Percentiles rank a stretch among this genome's conserved stretches.
These are phyloP conservation scores for Cryptosporidium canis DNA, from an alignment of 169 alveolate genomes.

Conservation along the genomic window DNA sequence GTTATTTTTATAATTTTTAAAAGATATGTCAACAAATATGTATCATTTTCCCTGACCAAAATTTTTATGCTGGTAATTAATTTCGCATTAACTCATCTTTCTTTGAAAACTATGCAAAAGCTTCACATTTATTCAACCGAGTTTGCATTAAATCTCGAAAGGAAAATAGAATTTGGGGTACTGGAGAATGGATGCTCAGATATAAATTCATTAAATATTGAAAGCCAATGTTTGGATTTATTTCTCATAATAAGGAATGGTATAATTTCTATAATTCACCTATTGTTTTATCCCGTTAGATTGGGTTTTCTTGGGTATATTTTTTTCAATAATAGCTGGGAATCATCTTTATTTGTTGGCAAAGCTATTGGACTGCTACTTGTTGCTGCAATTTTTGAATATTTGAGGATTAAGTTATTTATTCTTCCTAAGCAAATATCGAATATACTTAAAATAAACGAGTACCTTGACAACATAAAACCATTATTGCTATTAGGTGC, in stretches of 20 bases:
- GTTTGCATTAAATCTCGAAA: neutral
- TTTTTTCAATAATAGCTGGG: neutral
- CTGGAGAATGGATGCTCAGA: neutral
- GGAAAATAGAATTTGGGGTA: neutral
- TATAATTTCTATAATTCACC: neutral
- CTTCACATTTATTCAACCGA: neutral
- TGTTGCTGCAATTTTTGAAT: neutral
- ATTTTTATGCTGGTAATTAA: neutral
- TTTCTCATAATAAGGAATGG: conserved; percentile 13
- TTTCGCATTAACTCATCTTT: neutral
- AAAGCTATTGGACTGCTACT: neutral
- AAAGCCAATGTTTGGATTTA: neutral
- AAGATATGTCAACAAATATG: neutral
- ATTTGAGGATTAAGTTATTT: neutral
- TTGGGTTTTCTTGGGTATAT: conserved; percentile 19
- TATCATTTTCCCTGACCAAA: neutral
- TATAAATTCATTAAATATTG: neutral
- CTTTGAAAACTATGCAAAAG: neutral
- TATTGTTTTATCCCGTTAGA: conserved; percentile 44
- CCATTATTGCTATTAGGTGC: neutral
- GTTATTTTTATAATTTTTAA: neutral
- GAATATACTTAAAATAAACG: neutral
- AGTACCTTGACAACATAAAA: conserved; percentile 11
- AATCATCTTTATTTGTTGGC: neutral
- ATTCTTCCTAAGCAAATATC: conserved; percentile 31